These are phyloP conservation scores for Tripterygium wilfordii DNA, from an alignment of 177 flowering plant genomes.

Conservation along the genomic window DNA sequence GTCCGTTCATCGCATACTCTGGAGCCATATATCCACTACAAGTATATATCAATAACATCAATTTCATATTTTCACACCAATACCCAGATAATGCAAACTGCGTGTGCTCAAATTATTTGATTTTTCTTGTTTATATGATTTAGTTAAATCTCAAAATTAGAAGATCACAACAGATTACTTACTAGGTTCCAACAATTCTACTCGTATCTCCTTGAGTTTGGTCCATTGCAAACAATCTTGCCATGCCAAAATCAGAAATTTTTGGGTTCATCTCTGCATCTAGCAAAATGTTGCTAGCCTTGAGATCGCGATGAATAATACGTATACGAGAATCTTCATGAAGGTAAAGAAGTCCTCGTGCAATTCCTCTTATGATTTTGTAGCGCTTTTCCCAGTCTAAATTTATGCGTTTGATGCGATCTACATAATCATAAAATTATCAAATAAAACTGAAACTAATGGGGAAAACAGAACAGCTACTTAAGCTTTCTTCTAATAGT, in stretches of 20 bases:
- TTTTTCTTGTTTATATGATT: no score
- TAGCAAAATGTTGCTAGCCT: slow-evolving; percentile 32
- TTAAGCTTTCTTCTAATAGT: no score
- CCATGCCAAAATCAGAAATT: slow-evolving; percentile 44
- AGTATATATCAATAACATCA: background rate
- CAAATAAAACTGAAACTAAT: background rate
- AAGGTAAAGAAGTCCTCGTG: slow-evolving; percentile 44
- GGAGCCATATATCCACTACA: slow-evolving; percentile 41
- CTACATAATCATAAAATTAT: slow-evolving; percentile 7
- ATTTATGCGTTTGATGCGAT: slow-evolving; percentile 8
- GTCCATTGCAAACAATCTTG: slow-evolving; percentile 25
- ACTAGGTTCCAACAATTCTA: slow-evolving; percentile 40
- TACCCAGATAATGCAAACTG: no score
- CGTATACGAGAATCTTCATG: slow-evolving; percentile 38
- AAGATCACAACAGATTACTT: slow-evolving; percentile 6
- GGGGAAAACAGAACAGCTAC: no score
- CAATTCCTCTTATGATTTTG: slow-evolving; percentile 35
- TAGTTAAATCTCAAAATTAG: no score
- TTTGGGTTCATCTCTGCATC: slow-evolving; percentile 46
- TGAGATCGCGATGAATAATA: slow-evolving; percentile 47
- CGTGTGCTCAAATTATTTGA: no score
- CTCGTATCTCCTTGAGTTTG: slow-evolving; percentile 25
- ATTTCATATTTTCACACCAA: background rate
- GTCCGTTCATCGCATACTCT: slow-evolving; percentile 29
- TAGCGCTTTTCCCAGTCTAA: slow-evolving; percentile 31